These are phyloP conservation scores for Psidium friedrichsthalianum DNA, from an alignment of 345 rosid genomes.

Conservation along the genomic window DNA sequence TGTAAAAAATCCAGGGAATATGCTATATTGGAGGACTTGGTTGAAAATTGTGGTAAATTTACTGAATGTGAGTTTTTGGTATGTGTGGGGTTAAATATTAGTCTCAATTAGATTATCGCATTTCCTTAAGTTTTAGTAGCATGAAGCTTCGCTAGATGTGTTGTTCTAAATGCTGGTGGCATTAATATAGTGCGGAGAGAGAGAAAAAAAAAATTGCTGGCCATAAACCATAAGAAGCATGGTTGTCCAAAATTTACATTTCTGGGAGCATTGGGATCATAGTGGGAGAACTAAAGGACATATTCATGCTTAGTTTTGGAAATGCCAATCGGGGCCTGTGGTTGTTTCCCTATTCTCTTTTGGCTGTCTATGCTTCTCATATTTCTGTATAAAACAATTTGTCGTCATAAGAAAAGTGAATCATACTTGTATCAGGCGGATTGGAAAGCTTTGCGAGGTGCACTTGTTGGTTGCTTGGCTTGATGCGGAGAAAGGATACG, in stretches of 20 bases:
- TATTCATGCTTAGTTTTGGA: not conserved
- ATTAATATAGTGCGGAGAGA: not conserved
- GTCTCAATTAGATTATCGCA: not conserved
- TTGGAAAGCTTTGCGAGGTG: constrained; percentile 85
- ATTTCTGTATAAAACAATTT: not conserved
- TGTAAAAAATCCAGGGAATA: not conserved
- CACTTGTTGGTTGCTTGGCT: constrained; percentile 88
- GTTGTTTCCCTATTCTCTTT: not conserved
- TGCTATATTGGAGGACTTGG: not conserved
- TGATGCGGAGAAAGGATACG: constrained; percentile 43
- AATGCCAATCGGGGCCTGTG: not conserved
- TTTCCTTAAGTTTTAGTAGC: not conserved
- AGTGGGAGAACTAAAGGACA: not conserved
- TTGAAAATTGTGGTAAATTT: not conserved
- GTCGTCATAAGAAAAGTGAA: constrained; percentile 12
- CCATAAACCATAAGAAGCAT: not conserved
- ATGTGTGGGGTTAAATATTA: not conserved
- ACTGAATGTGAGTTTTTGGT: not conserved
- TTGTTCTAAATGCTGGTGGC: not conserved
- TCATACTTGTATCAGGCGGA: constrained; percentile 61
- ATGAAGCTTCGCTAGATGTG: not conserved
- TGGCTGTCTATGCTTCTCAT: not conserved
- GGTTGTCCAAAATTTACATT: not conserved
- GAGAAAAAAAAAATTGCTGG: not conserved
- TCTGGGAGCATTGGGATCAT: not conserved